Evolutionary conservation across 1,284 basidiomycete genomes (phyloP).

Genomic region (Ceraceosorus guamensis): DNA sequence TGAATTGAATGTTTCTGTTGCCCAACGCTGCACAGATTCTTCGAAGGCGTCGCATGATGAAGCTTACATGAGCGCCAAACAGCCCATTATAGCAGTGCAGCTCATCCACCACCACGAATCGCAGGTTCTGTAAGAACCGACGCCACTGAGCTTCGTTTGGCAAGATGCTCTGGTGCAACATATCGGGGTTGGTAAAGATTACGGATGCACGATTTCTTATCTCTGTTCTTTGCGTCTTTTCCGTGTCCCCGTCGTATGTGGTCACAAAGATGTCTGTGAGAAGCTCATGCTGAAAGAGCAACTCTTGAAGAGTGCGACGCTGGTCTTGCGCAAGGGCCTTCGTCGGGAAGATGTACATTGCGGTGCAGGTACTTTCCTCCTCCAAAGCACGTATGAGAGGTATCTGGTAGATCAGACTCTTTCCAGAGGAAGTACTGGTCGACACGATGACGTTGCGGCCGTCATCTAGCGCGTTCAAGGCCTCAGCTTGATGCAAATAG

Average conservation of each 20-base stretch:
- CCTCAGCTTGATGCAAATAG: conserved; percentile 71
- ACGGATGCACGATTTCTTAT: conserved; percentile 50
- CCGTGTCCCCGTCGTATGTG: conserved; percentile 84
- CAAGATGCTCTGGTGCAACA: conserved; percentile 75
- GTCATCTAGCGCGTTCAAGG: conserved; percentile 62
- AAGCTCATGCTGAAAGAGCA: conserved; percentile 60
- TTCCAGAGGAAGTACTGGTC: conserved; percentile 82
- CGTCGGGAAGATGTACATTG: conserved; percentile 82
- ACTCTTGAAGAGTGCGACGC: conserved; percentile 49
- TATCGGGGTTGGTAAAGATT: conserved; percentile 61
- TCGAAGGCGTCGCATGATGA: conserved; percentile 54
- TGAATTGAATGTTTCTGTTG: conserved; percentile 64
- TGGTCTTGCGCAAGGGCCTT: conserved; percentile 92
- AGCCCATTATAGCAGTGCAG: conserved; percentile 63
- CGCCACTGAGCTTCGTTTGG: conserved; percentile 80
- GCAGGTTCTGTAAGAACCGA: conserved; percentile 62
- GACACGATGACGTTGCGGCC: conserved; percentile 75
- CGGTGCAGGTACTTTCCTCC: conserved; percentile 59
- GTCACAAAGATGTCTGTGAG: conserved; percentile 61
- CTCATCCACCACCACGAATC: conserved; percentile 75
- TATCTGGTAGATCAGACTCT: conserved; percentile 71
- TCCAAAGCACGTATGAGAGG: conserved; percentile 67
- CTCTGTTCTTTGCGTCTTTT: conserved; percentile 55
- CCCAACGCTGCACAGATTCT: conserved; percentile 76
- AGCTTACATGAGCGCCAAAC: conserved; percentile 39